These are phyloP conservation scores for Aphanomyces astaci DNA, from an alignment of 352 stramenopile genomes.

Conservation along the genomic window DNA sequence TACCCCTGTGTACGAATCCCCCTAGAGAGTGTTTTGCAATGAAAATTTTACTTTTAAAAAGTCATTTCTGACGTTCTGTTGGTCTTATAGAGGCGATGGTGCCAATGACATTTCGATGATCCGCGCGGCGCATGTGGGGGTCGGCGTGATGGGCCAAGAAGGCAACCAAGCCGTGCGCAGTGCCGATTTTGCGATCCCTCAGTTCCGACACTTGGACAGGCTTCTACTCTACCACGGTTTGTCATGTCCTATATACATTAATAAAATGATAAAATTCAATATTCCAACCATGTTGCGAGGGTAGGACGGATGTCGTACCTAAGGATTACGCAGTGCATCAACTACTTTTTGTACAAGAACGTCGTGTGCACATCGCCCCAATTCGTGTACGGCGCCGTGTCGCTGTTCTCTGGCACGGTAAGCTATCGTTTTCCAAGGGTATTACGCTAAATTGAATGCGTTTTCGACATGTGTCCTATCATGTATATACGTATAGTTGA, in stretches of 20 bases:
- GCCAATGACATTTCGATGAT: slow-evolving; percentile 99
- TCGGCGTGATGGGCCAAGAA: slow-evolving; percentile 97
- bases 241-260: background rate
- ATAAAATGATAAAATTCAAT: too few species aligned
- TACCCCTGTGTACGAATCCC: too few species aligned
- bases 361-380: slow-evolving; percentile 86
- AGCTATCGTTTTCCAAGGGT: background rate
- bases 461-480: background rate
- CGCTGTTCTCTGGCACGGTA: slow-evolving; percentile 82
- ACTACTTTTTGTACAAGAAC: slow-evolving; percentile 99
- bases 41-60: too few species aligned
- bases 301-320: slow-evolving; percentile 94
- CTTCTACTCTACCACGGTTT: slow-evolving; percentile 67
- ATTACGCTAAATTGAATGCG: background rate
- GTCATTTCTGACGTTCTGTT: slow-evolving; percentile 31
- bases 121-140: slow-evolving; percentile 95
- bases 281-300: background rate
- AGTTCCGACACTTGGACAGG: slow-evolving; percentile 71
- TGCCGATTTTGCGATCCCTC: slow-evolving; percentile 71
- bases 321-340: slow-evolving; percentile 91
- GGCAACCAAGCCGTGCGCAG: slow-evolving; percentile 84
- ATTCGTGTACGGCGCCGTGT: slow-evolving; percentile 82
- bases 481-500: too few species aligned
- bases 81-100: slow-evolving; percentile 87
- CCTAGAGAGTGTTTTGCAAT: too few species aligned